A percentile compares a stretch with the other conserved stretches of the same genome.
Evolutionary conservation across 768 basidiomycete genomes (phyloP).

Genomic region (Epithele typhae): DNA sequence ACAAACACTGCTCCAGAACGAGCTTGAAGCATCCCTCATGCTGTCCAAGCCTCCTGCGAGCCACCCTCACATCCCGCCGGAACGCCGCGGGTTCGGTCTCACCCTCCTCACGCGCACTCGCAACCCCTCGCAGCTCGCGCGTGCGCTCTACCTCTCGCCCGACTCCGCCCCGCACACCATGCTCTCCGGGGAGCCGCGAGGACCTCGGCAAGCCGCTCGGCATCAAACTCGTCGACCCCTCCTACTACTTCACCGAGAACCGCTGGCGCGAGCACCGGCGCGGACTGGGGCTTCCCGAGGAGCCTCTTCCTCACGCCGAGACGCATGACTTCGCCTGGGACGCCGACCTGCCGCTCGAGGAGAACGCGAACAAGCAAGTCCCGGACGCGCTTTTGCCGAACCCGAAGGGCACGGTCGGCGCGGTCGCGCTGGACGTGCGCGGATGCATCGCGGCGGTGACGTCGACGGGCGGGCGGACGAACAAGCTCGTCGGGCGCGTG

Average conservation of each 20-base stretch:
- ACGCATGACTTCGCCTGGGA: conserved; percentile 1
- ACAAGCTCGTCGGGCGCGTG: conserved; percentile 79
- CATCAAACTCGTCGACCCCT: conserved; percentile 58
- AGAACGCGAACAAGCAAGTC: conserved; percentile 16
- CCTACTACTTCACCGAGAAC: conserved; percentile 72
- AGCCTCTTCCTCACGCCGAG: conserved; percentile 40
- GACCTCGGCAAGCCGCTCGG: conserved; percentile 50
- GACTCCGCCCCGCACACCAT: conserved; percentile 60
- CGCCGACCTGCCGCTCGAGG: conserved; percentile 1
- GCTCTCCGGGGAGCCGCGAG: conserved; percentile 63
- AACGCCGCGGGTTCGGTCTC: conserved; percentile 58
- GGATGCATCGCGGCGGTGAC: conserved; percentile 73
- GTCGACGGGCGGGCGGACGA: conserved; percentile 79
- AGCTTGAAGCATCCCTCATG: conserved; percentile 80
- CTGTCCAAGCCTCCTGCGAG: conserved; percentile 71
- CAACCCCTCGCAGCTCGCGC: conserved; percentile 71
- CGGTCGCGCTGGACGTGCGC: conserved; percentile 70
- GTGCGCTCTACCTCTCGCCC: conserved; percentile 69
- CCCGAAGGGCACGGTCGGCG: conserved; percentile 80
- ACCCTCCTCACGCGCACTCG: conserved; percentile 62
- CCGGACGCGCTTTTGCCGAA: conserved; percentile 58
- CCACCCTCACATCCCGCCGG: conserved; percentile 52
- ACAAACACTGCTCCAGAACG: conserved; percentile 52
- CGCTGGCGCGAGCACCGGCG: conserved; percentile 77
- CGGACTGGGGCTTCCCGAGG: conserved; percentile 70